A percentile compares a stretch with the other conserved stretches of the same genome.
These are phyloP conservation scores for Aureobasidium vineae DNA, from an alignment of 2,329 filamentous ascomycete species.

Conservation along the genomic window DNA sequence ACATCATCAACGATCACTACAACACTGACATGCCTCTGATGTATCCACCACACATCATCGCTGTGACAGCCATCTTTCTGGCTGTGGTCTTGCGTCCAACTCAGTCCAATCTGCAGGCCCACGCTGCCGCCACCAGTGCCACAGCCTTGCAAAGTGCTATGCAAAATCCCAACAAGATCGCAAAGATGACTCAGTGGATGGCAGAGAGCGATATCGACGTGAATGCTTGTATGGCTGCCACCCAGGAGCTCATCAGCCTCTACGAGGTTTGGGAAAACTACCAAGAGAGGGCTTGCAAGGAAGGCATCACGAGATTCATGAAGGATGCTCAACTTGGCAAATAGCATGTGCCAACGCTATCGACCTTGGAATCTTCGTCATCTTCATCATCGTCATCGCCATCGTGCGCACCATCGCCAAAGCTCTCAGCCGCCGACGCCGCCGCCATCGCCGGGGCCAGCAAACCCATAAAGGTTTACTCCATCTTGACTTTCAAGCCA, in stretches of 20 bases:
- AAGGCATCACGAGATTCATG: conserved; percentile 61
- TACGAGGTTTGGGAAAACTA: conserved; percentile 74
- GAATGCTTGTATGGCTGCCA: conserved; percentile 80
- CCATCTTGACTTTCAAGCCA: no score
- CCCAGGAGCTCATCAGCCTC: conserved; percentile 85
- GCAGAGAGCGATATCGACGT: conserved; percentile 85
- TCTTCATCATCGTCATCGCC: neutral
- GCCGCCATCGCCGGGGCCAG: no score
- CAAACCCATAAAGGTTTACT: no score
- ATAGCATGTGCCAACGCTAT: neutral
- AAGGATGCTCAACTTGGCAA: conserved; percentile 46
- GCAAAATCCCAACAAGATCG: conserved; percentile 28
- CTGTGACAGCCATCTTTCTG: conserved; percentile 80
- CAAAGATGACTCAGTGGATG: conserved; percentile 69
- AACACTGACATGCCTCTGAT: conserved; percentile 87
- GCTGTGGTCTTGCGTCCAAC: conserved; percentile 76
- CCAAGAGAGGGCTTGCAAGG: conserved; percentile 63
- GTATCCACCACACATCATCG: conserved; percentile 81
- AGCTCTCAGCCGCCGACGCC: no score
- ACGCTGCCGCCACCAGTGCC: conserved; percentile 36
- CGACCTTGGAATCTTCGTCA: no score
- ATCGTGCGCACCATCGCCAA: neutral
- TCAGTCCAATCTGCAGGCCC: conserved; percentile 49
- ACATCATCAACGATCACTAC: conserved; percentile 87
- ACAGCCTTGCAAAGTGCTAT: conserved; percentile 31